These are phyloP conservation scores for Tetradesmus lagerheimii DNA, from an alignment of 139 green algal genomes.

Conservation along the genomic window DNA sequence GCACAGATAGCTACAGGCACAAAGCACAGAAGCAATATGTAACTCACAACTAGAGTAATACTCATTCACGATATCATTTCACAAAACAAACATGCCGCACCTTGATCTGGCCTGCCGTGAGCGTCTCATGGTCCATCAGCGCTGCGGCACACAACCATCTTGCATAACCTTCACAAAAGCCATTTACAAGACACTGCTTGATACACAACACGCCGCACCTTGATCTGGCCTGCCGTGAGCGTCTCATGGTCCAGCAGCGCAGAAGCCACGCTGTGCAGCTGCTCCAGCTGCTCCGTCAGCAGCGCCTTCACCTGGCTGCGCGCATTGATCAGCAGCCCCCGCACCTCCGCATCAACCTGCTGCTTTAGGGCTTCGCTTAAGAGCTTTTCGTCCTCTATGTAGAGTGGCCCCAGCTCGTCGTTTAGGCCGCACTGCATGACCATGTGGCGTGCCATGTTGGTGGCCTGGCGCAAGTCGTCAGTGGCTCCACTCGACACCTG, in stretches of 20 bases:
- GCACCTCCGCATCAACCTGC: conserved; percentile 65
- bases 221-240: conserved; percentile 72
- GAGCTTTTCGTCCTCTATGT: conserved; percentile 59
- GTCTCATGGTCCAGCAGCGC: conserved; percentile 93
- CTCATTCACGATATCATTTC: too few species aligned
- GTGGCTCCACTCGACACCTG: too few species aligned
- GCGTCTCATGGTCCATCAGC: too few species aligned
- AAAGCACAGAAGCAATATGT: too few species aligned
- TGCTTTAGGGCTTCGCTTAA: conserved; percentile 57
- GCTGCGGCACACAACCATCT: too few species aligned
- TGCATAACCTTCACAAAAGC: too few species aligned
- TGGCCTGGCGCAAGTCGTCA: conserved; percentile 88
- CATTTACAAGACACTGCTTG: too few species aligned
- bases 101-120: too few species aligned
- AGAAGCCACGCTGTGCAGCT: conserved; percentile 85
- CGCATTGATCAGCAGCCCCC: conserved; percentile 75
- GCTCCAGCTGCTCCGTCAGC: conserved; percentile 79
- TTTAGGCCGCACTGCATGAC: conserved; percentile 90
- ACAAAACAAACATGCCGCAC: too few species aligned
- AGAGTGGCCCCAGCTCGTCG: conserved; percentile 79
- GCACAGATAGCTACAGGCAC: too few species aligned
- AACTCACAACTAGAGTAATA: too few species aligned
- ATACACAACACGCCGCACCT: too few species aligned
- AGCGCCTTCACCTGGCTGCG: conserved; percentile 74
- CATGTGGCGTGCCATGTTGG: conserved; percentile 85